A percentile compares a stretch with the other conserved stretches of the same genome.
These are phyloP conservation scores for Spraguea lophii DNA, from an alignment of 371 early-diverging fungal genomes.

Conservation along the genomic window DNA sequence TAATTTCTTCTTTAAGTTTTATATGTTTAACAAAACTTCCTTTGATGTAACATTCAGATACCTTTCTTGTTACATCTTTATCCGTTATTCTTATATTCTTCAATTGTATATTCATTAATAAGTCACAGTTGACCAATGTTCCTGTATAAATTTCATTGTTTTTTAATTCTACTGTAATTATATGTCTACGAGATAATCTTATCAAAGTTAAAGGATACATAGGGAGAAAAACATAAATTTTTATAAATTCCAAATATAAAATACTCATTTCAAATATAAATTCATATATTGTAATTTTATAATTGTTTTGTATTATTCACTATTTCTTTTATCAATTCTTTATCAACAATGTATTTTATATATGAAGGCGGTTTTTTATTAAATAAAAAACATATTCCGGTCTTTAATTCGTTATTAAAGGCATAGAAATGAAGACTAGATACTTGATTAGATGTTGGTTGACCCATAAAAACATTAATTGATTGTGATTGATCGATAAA, in stretches of 20 bases:
- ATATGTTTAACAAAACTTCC: neutral
- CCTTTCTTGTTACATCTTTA: neutral
- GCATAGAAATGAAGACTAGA: slow-evolving; percentile 46
- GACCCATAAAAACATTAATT: slow-evolving; percentile 38
- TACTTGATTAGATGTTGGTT: slow-evolving; percentile 38
- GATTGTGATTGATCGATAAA: slow-evolving; percentile 46
- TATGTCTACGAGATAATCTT: slow-evolving; percentile 38
- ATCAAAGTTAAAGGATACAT: slow-evolving; percentile 48
- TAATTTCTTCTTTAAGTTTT: too few relatives aligned
- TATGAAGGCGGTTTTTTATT: slow-evolving; percentile 36
- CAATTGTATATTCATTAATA: slow-evolving; percentile 45
- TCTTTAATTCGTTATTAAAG: slow-evolving; percentile 39
- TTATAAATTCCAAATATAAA: too few relatives aligned
- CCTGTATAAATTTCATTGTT: slow-evolving; percentile 36
- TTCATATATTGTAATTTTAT: too few relatives aligned
- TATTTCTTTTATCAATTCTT: slow-evolving; percentile 21
- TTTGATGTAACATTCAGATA: neutral
- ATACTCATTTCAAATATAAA: too few relatives aligned
- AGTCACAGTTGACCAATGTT: slow-evolving; percentile 38
- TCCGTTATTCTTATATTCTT: slow-evolving; percentile 11
- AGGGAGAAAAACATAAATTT: neutral
- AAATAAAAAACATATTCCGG: slow-evolving; percentile 44
- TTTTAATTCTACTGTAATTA: slow-evolving; percentile 40
- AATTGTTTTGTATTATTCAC: too few relatives aligned
- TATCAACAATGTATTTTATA: slow-evolving; percentile 45